Evolutionary conservation across 2,329 filamentous ascomycete genomes (phyloP), one percentile per base, ranked within the genome.

Genomic region (Pseudomassariella vexata): DNA sequence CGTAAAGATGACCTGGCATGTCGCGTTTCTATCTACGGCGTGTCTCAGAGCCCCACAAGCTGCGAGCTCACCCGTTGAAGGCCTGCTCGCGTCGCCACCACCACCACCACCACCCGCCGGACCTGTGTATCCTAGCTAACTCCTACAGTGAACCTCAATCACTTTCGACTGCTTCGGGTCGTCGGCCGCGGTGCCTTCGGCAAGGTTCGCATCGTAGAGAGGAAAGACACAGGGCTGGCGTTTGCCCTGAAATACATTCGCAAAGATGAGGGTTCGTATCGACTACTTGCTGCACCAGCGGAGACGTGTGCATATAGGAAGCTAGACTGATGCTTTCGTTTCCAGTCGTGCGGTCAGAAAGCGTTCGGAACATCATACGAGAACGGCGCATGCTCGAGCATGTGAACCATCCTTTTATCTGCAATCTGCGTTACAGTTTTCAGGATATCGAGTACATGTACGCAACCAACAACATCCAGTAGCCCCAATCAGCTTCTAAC

Each of bases 371-470:
- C 59, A 98, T 98, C 47, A 92, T 98, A 54, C 82, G 92, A 48
- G 92, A 98, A 68, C 79, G 92, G 43, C 81, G 90, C 56, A 98
- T 98, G 92, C 76, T 98, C 53, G 89, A 98, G 65, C 88, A 96
- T 59, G 75, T 98, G 50, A 95, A 95, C 57, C 92, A 98, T 54
- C 88, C 90, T 17, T 98, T 96, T 59, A 84, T 98, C 47, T 96
- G 90, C 68, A 98, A 98, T 61, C 68, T 98, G 68, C 85, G 92
- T 51, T 98, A 96, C 66, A 95, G 89, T 63, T 98, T 98, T 57
- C 92, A 98, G 63, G 92, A 98, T 61, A 88, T 96, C 49, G 92
- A 98, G 61, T 98, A 98, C 63, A 83, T 98, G 87, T 95, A 70
- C 53, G 85, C 60, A 37, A 46, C 36, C 33, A 53, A 76, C 82